phyloP scores from a whole-genome alignment of 2,329 filamentous ascomycete genomes.

The Diaporthe sp. region DNA sequence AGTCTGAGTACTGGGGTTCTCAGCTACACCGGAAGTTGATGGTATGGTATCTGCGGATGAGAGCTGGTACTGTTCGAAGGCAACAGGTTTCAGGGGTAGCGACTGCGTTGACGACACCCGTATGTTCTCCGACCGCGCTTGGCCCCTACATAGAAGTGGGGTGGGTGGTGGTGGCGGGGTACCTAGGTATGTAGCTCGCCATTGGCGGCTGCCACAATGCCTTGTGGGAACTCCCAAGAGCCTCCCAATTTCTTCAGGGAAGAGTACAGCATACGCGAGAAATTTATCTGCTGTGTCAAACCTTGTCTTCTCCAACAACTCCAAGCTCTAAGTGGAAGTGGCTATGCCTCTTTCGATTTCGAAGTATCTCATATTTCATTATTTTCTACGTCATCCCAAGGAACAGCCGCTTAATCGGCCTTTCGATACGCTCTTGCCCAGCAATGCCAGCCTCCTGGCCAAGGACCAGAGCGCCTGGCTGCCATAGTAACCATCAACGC shows the following conservation, averaged over 20 bases:
- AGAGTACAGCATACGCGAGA: not conserved
- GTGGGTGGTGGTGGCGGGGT: conserved; percentile 23
- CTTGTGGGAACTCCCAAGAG: not conserved
- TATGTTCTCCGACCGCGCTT: conserved; percentile 27
- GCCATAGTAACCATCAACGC: conserved; percentile 17
- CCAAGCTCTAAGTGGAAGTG: not conserved
- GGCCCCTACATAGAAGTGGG: conserved; percentile 36
- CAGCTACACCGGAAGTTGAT: not conserved
- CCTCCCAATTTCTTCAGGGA: not conserved
- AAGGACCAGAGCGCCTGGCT: conserved; percentile 1
- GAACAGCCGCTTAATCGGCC: not conserved
- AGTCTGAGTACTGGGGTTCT: not conserved
- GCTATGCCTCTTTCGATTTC: not conserved
- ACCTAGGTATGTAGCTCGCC: not conserved
- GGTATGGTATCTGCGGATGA: not conserved
- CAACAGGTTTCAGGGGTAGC: conserved; percentile 27
- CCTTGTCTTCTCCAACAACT: not conserved
- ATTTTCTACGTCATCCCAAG: not conserved
- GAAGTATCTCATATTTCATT: not conserved
- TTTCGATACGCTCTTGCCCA: not conserved
- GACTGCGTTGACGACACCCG: conserved; percentile 33
- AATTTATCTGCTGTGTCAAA: not conserved
- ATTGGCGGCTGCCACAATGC: not conserved
- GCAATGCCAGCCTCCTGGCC: conserved; percentile 4
- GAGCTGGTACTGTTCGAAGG: not conserved